phyloP scores from a whole-genome alignment of 2,329 filamentous ascomycete genomes.

The Epichloe amarillans region DNA sequence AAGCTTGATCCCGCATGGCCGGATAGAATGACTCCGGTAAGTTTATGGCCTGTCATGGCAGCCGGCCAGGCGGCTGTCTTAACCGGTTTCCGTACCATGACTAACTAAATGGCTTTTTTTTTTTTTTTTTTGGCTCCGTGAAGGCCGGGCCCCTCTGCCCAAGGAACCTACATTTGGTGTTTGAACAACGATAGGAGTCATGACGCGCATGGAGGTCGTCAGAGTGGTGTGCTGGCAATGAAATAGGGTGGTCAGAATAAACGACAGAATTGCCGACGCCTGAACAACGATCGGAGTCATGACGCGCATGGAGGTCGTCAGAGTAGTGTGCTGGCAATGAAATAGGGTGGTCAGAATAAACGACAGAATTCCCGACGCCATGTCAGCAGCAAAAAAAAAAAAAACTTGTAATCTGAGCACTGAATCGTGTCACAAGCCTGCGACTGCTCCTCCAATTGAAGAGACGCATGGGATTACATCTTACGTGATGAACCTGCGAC shows the following conservation, averaged over 20 bases:
- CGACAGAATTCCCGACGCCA: too few species aligned
- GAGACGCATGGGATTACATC: too few species aligned
- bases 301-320: not conserved
- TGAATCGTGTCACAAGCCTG: too few species aligned
- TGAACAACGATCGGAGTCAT: not conserved
- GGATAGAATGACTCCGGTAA: conserved; percentile 21
- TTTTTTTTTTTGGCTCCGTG: not conserved
- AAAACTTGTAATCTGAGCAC: too few species aligned
- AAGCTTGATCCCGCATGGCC: conserved; percentile 18
- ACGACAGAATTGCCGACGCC: too few species aligned
- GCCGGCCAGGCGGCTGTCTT: not conserved
- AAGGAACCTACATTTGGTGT: conserved; percentile 2
- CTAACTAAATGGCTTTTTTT: not conserved
- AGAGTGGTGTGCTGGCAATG: too few species aligned
- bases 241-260: too few species aligned
- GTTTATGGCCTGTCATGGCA: conserved; percentile 2
- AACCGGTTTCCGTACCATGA: not conserved
- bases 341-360: too few species aligned
- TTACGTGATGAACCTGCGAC: too few species aligned
- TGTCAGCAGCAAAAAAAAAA: too few species aligned
- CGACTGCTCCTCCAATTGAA: too few species aligned
- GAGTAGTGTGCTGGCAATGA: too few species aligned
- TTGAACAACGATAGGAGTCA: not conserved
- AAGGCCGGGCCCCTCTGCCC: conserved; percentile 9
- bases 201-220: not conserved